Conservation (phyloP, 176 grass and related monocot genomes). For the Bolboschoenus planiculmis region DNA sequence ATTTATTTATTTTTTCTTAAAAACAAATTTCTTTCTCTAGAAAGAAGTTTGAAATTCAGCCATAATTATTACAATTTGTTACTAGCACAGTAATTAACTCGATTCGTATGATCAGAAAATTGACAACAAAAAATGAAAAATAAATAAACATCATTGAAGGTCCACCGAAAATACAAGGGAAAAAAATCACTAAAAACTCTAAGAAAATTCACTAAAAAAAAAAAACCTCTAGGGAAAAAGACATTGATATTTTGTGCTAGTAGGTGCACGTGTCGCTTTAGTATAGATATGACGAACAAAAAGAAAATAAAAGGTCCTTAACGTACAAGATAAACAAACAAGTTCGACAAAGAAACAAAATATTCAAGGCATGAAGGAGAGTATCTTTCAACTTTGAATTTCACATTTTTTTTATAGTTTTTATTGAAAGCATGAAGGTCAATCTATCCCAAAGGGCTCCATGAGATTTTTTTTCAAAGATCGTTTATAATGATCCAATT, state of each 20-base stretch:
- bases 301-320: slow-evolving; percentile 10
- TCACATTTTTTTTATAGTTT: background rate
- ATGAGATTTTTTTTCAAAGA: slow-evolving; percentile 4
- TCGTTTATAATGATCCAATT: background rate
- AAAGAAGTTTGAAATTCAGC: too few relatives aligned
- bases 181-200: background rate
- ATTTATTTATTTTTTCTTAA: too few relatives aligned
- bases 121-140: background rate
- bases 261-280: slow-evolving; percentile 6
- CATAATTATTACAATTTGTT: too few relatives aligned
- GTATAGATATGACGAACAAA: slow-evolving; percentile 13
- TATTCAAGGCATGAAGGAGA: background rate
- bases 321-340: slow-evolving; percentile 44
- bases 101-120: background rate
- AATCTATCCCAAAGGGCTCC: slow-evolving; percentile 10
- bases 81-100: background rate
- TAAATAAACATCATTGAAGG: background rate
- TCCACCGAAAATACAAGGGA: background rate
- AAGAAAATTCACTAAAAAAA: too few relatives aligned
- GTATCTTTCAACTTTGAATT: slow-evolving; percentile 10
- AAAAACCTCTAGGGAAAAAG: background rate
- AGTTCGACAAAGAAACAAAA: background rate
- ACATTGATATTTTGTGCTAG: background rate
- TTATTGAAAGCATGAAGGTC: background rate
- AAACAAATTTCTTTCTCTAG: too few relatives aligned